phyloP scores from a whole-genome alignment of 306 rosid species.

The Albizia julibrissin region DNA sequence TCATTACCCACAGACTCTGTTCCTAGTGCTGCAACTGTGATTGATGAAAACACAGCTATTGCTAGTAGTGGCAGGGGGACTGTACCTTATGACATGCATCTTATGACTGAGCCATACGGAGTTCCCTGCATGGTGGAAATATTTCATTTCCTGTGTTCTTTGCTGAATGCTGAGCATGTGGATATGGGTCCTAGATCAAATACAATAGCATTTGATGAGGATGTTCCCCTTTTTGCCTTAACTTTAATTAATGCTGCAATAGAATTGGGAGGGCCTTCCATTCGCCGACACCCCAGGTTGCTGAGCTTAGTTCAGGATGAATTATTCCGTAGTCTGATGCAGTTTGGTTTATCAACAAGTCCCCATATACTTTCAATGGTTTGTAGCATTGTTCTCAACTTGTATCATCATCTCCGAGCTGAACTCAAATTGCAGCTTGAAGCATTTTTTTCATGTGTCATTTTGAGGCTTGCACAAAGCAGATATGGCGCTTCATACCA shows the following conservation, averaged over 20 bases:
- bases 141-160: slow-evolving; percentile 85
- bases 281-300: slow-evolving; percentile 77
- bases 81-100: slow-evolving; percentile 69
- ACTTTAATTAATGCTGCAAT: slow-evolving; percentile 83
- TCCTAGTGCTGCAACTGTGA: slow-evolving; percentile 53
- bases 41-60: slow-evolving; percentile 59
- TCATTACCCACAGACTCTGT: slow-evolving; percentile 50
- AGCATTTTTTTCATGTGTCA: slow-evolving; percentile 88
- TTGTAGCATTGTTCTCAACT: slow-evolving; percentile 77
- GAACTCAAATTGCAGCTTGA: slow-evolving; percentile 88
- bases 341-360: slow-evolving; percentile 82
- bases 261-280: slow-evolving; percentile 93
- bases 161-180: slow-evolving; percentile 76
- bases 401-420: slow-evolving; percentile 72
- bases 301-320: slow-evolving; percentile 84
- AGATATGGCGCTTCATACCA: slow-evolving; percentile 86
- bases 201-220: slow-evolving; percentile 90
- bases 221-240: slow-evolving; percentile 91
- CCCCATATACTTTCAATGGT: slow-evolving; percentile 88
- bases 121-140: slow-evolving; percentile 99
- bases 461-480: slow-evolving; percentile 87
- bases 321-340: slow-evolving; percentile 81
- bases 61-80: slow-evolving; percentile 60
- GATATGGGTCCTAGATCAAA: slow-evolving; percentile 77
- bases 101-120: slow-evolving; percentile 90